A percentile compares a stretch with the other conserved stretches of the same genome.
Evolutionary conservation across 805 yeast genomes (phyloP).

Genomic region (Hanseniaspora occidentalis): DNA sequence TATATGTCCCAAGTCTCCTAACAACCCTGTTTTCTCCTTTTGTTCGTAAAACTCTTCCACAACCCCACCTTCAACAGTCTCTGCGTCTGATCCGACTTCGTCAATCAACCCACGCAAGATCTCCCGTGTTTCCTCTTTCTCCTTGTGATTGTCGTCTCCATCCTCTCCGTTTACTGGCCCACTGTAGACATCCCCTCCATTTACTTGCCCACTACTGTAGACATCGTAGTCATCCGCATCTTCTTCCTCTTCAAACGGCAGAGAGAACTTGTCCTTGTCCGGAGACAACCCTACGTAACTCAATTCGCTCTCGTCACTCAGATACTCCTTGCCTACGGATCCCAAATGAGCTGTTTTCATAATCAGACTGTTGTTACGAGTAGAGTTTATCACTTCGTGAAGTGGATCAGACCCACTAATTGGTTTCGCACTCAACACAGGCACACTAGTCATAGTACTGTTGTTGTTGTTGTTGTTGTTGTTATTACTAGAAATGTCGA

Average conservation of each 20-base stretch:
- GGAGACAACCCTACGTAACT: background rate
- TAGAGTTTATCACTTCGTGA: background rate
- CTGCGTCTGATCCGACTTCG: too few relatives aligned
- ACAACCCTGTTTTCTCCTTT: too few relatives aligned
- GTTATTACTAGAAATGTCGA: background rate
- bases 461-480: background rate
- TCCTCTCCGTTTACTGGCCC: too few relatives aligned
- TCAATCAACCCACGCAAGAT: too few relatives aligned
- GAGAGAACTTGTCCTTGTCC: background rate
- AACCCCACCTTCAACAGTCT: too few relatives aligned
- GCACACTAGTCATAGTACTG: background rate
- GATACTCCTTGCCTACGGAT: background rate
- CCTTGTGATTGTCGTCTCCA: too few relatives aligned
- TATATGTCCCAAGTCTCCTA: too few relatives aligned
- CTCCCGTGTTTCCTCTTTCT: too few relatives aligned
- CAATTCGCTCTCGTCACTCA: constrained; percentile 1
- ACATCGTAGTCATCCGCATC: background rate
- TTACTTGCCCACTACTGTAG: constrained; percentile 4
- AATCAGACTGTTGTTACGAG: background rate
- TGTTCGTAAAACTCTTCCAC: too few relatives aligned
- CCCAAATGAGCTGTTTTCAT: background rate
- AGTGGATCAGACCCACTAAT: too few relatives aligned
- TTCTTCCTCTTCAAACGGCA: background rate
- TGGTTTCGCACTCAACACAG: too few relatives aligned
- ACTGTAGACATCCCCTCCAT: too few relatives aligned